A percentile compares a stretch with the other conserved stretches of the same genome.
These are phyloP conservation scores for Naganishia liquefaciens DNA, from an alignment of 1,284 basidiomycete species.

Conservation along the genomic window DNA sequence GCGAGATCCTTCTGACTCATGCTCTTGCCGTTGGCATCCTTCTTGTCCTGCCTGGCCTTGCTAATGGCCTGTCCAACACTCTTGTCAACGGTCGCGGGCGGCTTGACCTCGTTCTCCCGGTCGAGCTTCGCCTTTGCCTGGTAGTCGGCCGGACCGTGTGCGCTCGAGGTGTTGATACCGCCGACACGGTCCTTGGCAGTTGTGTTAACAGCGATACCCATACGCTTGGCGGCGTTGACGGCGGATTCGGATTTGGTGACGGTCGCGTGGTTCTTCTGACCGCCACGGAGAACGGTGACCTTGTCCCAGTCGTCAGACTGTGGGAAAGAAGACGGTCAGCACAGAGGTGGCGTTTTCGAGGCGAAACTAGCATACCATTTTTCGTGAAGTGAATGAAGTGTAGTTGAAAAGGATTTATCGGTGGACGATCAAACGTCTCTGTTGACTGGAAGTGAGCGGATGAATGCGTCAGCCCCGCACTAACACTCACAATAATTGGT, in stretches of 20 bases:
- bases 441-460: background rate
- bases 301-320: constrained; percentile 36
- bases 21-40: constrained; percentile 53
- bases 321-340: background rate
- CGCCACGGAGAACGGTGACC: constrained; percentile 35
- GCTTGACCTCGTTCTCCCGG: constrained; percentile 93
- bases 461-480: background rate
- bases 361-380: constrained; percentile 15
- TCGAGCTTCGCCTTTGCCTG: constrained; percentile 91
- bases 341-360: too few species aligned
- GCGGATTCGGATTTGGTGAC: constrained; percentile 34
- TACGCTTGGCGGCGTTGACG: constrained; percentile 35
- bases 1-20: constrained; percentile 90
- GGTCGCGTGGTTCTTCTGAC: constrained; percentile 34
- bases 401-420: background rate
- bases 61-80: constrained; percentile 72
- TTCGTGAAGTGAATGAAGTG: background rate
- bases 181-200: constrained; percentile 33
- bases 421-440: background rate
- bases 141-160: constrained; percentile 75
- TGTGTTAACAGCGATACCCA: constrained; percentile 37
- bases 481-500: background rate
- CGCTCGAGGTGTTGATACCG: constrained; percentile 19
- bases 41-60: constrained; percentile 67
- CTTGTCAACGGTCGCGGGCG: constrained; percentile 75